phyloP scores from a whole-genome alignment of 1,139 yeast species.

The Geotrichum australiense region DNA sequence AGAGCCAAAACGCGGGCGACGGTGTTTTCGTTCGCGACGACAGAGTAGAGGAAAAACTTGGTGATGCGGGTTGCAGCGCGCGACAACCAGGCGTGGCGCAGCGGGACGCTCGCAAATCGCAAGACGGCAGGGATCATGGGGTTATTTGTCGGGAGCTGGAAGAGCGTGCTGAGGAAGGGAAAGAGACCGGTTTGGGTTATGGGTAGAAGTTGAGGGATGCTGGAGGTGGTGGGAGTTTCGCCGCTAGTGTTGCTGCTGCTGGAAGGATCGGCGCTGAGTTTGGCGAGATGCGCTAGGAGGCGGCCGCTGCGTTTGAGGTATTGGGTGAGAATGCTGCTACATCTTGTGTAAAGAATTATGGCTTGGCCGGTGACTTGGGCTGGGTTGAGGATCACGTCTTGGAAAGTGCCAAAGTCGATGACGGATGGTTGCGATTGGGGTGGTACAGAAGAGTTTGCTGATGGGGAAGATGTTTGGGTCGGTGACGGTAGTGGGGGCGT shows the following conservation, averaged over 20 bases:
- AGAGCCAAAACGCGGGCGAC: constrained; percentile 27
- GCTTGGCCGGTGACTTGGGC: constrained; percentile 19
- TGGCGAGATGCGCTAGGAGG: constrained; percentile 22
- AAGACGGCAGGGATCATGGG: constrained; percentile 31
- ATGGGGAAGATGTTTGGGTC: too few relatives aligned
- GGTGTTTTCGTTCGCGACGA: constrained; percentile 21
- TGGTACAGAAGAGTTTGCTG: too few relatives aligned
- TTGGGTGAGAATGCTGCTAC: constrained; percentile 17
- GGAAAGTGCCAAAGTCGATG: constrained; percentile 2
- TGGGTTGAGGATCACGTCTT: constrained; percentile 4
- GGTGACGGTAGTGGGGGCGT: too few relatives aligned
- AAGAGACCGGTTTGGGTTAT: constrained; percentile 24
- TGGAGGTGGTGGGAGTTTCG: constrained; percentile 9
- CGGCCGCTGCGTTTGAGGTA: constrained; percentile 21
- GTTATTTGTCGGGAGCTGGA: constrained; percentile 22
- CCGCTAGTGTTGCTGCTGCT: constrained; percentile 15
- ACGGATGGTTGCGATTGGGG: too few relatives aligned
- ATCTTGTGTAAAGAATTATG: constrained; percentile 18
- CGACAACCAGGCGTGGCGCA: constrained; percentile 26
- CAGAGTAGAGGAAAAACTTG: constrained; percentile 22
- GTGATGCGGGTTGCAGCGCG: constrained; percentile 26
- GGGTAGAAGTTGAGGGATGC: constrained; percentile 17
- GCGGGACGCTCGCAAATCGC: constrained; percentile 24
- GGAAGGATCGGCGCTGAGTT: too few relatives aligned
- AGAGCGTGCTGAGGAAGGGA: constrained; percentile 24